Evolutionary conservation across 140 eudicot species (phyloP), one percentile per base, ranked within the genome.

Genomic region (Stevia rebaudiana): DNA sequence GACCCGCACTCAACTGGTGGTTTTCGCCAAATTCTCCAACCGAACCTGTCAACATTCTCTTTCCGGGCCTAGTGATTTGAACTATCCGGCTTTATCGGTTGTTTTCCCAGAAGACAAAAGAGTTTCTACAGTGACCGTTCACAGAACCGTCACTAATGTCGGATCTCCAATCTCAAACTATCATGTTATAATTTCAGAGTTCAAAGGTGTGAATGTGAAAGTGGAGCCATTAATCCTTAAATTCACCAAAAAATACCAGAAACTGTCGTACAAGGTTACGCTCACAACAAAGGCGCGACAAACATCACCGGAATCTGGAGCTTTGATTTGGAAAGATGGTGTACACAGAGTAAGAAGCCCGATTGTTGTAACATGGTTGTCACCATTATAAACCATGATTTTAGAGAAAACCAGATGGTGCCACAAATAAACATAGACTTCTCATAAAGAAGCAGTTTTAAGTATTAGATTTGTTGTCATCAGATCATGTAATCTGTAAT

Each of bases 71-170:
- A 86, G 97, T 56, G 87, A 84, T 53, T 53, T 91, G 72, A 91
- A 91, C 75, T 91, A 91, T 76, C 98, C 98, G 3, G 98, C 98
- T 18, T 58, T 91, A 39, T 91, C 98, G 0, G 91, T 71, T 4
- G 84, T 91, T 37, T 87, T 91, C 40, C 82, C 80, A 0, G 86
- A 80, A 66, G 78, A 60, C 2, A 41, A 57, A 40, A 79, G 68
- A 55, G 63, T 60, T 11, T 49, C 92, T 7, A 59, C 51, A 1
- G 0, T 85, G 70, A 75, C 83, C 3, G 75, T 82, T 51, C 88
- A 44, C 41, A 65, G 97, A 50, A 84, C 84, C 3, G 97, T 84
- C 24, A 90, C 95, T 30, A 90, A 90, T 30, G 97, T 87, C 3
- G 97, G 97, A 5, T 47, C 75, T 49, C 78, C 95, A 3, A 43